Base-by-base conservation (phyloP, 768 basidiomycete genomes). In the Stropharia rugosoannulata region DNA sequence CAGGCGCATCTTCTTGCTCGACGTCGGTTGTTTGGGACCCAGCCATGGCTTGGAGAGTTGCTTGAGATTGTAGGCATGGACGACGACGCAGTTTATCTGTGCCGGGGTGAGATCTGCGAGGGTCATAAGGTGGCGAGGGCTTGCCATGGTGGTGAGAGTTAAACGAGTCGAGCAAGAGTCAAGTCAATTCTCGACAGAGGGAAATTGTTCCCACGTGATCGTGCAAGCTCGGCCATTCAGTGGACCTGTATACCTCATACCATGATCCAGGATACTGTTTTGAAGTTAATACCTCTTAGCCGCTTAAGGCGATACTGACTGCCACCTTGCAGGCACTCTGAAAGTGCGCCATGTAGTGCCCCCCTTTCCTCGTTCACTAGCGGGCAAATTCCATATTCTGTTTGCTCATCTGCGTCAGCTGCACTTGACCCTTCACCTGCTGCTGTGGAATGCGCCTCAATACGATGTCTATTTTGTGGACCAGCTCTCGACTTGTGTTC, bases 401-500 rank as follows among this genome's bases (percentile, higher is more conserved):
- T 86, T 94, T 66, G 92, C 96, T 0, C 94, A 97, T 66, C 77
- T 86, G 4, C 85, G 93, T 19, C 95, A 98, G 59, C 77, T 98
- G 1, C 91, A 95, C 62, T 82, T 99, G 46, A 85, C 85, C 0
- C 59, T 75, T 5, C 79, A 85, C 48, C 78, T 97, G n/a, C 68
- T 94, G 18, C 66, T 68, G 19, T 73, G 75, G 5, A 66, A 70
- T 12, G 73, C 78, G 4, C 76, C 79, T 5, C 64, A 73, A 32
- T 85, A 89, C 64, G 95, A 98, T 66, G 84, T 98, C 18, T 95
- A 87, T 73, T 87, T 98, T 56, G 90, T 98, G 4, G 96, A 98
- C 73, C 97, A 98, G 68, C 84, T 98, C n/a, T 94, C 93, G 4
- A 93, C 95, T 1, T 94, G 90, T 60, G 77, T 98, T 22, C 96